Base-by-base conservation (phyloP, 2,329 filamentous ascomycete species). In the Corynespora cassiicola region DNA sequence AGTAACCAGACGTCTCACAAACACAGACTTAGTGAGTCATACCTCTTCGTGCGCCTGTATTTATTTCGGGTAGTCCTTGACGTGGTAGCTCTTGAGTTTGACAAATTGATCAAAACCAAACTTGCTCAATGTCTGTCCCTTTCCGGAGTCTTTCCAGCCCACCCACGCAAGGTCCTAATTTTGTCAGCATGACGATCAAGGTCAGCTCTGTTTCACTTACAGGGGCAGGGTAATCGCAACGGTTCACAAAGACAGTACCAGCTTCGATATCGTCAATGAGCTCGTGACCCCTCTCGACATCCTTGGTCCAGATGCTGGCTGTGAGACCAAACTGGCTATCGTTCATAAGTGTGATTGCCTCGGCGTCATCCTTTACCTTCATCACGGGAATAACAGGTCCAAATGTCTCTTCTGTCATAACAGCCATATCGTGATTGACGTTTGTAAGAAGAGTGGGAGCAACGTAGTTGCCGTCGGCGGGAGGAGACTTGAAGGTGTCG, bases 251-350 rank as follows among this genome's bases (percentile, higher is more conserved):
- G 31, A 96, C 91, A 2, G 92, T 97, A 26, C 92, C 92, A 29
- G 92, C 91, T 66, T 96, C 91, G 31, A 97, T 83, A 33, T 85
- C 77, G 38, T 94, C 85, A 24, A 86, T 82, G 35, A 97, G 77
- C 64, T 87, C 80, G 55, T 90, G 84, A 11, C 86, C 92, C 62
- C 78, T 85, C 29, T 75, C 77, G 2, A 84, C 82, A 62, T 97
- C 90, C 69, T 94, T 95, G 41, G 90, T 96, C 92, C 92, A 97
- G 58, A 97, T 90, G 60, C 90, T 95, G n/a, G 91, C 92, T 3
- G 92, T 96, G 46, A 97, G 77, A 5, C 92, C 92, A 64, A 95
- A 95, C 51, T 95, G 85, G 71, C 88, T 94, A 66, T 96, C 90
- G 59, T 96, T 96, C 90, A 97, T 96, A 33, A 92, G 73, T 52